A percentile compares a stretch with the other conserved stretches of the same genome.
These are phyloP conservation scores for Candida glucosophila DNA, from an alignment of 1,139 yeast species.

Conservation along the genomic window DNA sequence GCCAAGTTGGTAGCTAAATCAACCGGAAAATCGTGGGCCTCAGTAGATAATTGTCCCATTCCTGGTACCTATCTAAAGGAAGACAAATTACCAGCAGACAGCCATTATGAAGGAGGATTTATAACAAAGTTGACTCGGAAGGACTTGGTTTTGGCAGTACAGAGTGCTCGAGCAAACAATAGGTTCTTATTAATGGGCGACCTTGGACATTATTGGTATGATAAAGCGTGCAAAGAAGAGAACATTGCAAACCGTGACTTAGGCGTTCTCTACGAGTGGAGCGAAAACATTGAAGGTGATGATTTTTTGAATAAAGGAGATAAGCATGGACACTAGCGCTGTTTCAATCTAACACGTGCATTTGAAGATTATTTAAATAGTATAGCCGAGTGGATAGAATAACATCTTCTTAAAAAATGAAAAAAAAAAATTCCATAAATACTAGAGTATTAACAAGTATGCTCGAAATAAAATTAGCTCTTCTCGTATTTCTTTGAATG, in stretches of 20 bases:
- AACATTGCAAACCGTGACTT: constrained; percentile 35
- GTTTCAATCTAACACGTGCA: too few relatives aligned
- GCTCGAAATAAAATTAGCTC: too few relatives aligned
- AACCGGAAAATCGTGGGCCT: constrained; percentile 60
- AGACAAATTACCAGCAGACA: constrained; percentile 36
- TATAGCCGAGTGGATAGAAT: too few relatives aligned
- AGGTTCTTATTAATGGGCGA: constrained; percentile 37
- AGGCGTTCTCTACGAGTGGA: constrained; percentile 39
- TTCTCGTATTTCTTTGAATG: not conserved
- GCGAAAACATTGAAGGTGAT: too few relatives aligned
- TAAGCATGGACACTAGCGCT: too few relatives aligned
- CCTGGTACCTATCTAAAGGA: constrained; percentile 41
- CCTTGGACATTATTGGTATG: constrained; percentile 34
- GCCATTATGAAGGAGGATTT: constrained; percentile 45
- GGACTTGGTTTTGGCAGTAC: constrained; percentile 48
- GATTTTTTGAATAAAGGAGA: too few relatives aligned
- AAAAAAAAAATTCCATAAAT: too few relatives aligned
- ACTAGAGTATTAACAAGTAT: too few relatives aligned
- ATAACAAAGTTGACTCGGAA: constrained; percentile 47
- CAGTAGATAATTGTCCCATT: constrained; percentile 53
- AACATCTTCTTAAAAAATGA: too few relatives aligned
- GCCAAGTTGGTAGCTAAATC: constrained; percentile 48
- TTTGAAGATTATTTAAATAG: too few relatives aligned
- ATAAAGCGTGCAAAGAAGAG: constrained; percentile 36
- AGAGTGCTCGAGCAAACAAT: constrained; percentile 30